Evolutionary conservation across 495 filamentous ascomycete genomes (phyloP).

Genomic region (Trichoderma parareesei): DNA sequence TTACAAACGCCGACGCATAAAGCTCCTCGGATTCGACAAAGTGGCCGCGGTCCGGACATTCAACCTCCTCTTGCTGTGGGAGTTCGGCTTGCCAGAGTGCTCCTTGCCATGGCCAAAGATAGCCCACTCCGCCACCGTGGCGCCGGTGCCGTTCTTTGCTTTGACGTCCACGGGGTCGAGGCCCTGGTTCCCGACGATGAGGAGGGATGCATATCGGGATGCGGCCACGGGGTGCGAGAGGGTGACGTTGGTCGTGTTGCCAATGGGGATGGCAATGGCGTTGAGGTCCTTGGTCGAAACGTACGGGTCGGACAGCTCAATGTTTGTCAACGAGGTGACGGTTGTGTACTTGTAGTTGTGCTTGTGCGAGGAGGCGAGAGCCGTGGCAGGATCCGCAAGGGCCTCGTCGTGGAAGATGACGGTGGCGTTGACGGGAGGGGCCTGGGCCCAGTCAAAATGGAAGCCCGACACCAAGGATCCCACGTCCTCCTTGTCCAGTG

Average conservation of each 20-base stretch:
- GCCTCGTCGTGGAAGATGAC: constrained; percentile 6
- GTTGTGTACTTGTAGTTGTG: background rate
- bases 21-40: background rate
- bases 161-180: background rate
- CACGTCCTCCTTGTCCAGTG: background rate
- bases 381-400: background rate
- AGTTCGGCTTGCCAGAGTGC: background rate
- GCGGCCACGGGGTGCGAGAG: background rate
- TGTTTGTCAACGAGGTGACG: background rate
- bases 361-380: background rate
- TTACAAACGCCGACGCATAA: background rate
- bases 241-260: constrained; percentile 3
- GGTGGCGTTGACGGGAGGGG: constrained; percentile 2
- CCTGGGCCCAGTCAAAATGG: constrained; percentile 3
- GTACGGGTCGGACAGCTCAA: background rate
- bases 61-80: background rate
- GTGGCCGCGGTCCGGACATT: background rate
- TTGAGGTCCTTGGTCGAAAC: background rate
- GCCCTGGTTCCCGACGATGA: background rate
- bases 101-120: background rate
- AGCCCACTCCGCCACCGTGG: background rate
- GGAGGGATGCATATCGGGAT: background rate
- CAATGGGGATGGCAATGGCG: constrained; percentile 1
- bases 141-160: background rate
- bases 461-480: background rate